Conservation (phyloP, 257 asterid genomes). For the Lithospermum erythrorhizon region DNA sequence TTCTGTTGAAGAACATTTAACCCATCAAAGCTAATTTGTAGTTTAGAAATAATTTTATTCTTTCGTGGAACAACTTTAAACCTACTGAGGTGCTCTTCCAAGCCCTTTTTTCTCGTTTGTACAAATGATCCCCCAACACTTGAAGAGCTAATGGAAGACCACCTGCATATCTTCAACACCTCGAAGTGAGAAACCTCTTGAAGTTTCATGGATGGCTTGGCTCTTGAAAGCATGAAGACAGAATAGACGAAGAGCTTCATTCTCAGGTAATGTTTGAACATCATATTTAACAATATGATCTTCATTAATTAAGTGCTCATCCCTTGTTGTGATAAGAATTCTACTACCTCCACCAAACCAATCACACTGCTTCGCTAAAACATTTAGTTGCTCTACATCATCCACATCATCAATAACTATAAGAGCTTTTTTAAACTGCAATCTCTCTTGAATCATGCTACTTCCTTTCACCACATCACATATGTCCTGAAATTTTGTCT, state of each 20-base stretch:
- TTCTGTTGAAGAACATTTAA: background rate
- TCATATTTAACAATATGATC: background rate
- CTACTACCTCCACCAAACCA: conserved; percentile 13
- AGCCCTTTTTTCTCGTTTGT: background rate
- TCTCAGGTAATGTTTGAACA: background rate
- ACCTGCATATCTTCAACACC: conserved; percentile 4
- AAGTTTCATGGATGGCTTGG: no score
- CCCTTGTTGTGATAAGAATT: conserved; percentile 12
- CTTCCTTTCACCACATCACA: no score
- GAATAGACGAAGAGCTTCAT: conserved; percentile 3
- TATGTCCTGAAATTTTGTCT: no score
- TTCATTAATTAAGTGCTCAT: conserved; percentile 2
- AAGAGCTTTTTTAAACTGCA: background rate
- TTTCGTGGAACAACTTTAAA: background rate
- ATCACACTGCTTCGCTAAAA: conserved; percentile 1
- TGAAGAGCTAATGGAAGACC: conserved; percentile 12
- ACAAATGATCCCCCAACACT: conserved; percentile 4
- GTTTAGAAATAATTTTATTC: conserved; percentile 6
- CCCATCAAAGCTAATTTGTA: conserved; percentile 1
- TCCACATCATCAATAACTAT: conserved; percentile 8
- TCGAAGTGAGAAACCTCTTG: background rate
- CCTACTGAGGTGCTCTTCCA: conserved; percentile 3
- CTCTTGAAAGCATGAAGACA: conserved; percentile 3
- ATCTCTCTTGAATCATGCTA: no score
- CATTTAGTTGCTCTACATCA: background rate